phyloP scores from a whole-genome alignment of 192 early-diverging fungal genomes.

The Backusella luteola region DNA sequence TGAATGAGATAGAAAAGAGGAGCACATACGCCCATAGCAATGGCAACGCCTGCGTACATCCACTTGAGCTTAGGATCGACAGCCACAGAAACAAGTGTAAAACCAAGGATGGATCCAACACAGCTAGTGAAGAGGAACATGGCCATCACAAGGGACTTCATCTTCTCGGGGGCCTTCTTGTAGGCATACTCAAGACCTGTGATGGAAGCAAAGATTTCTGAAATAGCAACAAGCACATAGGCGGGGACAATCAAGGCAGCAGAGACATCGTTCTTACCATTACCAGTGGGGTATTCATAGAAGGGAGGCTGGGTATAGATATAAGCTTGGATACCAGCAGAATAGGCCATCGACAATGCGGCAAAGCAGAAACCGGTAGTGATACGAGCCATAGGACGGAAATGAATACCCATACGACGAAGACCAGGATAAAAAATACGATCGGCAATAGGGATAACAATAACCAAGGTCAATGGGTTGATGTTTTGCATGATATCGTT shows the following conservation, averaged over 20 bases:
- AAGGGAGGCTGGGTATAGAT: slow-evolving; percentile 60
- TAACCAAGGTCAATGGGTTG: slow-evolving; percentile 60
- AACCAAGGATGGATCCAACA: slow-evolving; percentile 50
- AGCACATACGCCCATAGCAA: slow-evolving; percentile 29
- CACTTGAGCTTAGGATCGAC: slow-evolving; percentile 44
- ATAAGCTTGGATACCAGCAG: slow-evolving; percentile 54
- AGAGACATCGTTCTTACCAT: slow-evolving; percentile 48
- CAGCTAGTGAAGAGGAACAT: slow-evolving; percentile 56
- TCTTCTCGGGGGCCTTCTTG: slow-evolving; percentile 53
- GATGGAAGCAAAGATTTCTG: slow-evolving; percentile 67
- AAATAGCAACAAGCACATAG: slow-evolving; percentile 60
- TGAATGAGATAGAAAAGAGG: slow-evolving; percentile 50
- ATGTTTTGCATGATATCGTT: slow-evolving; percentile 66
- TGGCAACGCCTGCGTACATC: slow-evolving; percentile 62
- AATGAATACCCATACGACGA: slow-evolving; percentile 40
- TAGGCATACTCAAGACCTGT: slow-evolving; percentile 67
- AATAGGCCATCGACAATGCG: slow-evolving; percentile 54
- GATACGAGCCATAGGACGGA: slow-evolving; percentile 65
- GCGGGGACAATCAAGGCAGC: slow-evolving; percentile 51
- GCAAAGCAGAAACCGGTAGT: slow-evolving; percentile 60
- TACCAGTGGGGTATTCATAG: slow-evolving; percentile 34
- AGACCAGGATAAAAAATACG: slow-evolving; percentile 56
- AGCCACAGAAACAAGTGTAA: slow-evolving; percentile 52
- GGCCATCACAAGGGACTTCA: slow-evolving; percentile 67
- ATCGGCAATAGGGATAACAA: slow-evolving; percentile 69